phyloP scores from a whole-genome alignment of 345 rosid genomes.

The Gossypium mustelinum region DNA sequence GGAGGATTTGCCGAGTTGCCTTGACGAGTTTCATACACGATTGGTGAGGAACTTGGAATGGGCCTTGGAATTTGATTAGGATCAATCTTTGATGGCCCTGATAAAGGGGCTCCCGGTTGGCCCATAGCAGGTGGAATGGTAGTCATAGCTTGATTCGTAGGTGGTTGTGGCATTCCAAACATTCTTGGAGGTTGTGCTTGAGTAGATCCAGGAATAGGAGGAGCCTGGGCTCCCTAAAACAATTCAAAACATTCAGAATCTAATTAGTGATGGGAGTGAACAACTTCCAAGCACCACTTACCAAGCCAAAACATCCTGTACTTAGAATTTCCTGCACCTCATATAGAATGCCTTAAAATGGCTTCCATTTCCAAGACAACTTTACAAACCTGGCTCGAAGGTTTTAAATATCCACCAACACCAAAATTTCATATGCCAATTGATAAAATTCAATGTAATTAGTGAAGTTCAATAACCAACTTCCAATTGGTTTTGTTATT shows the following conservation, averaged over 20 bases:
- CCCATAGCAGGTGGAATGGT: constrained; percentile 73
- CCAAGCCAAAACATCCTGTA: neutral
- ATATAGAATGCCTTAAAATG: neutral
- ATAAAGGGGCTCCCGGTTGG: constrained; percentile 62
- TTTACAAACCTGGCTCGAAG: neutral
- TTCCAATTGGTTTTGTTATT: neutral
- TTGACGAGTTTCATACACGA: constrained; percentile 75
- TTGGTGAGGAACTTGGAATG: constrained; percentile 59
- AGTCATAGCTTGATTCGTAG: constrained; percentile 78
- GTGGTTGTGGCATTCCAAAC: constrained; percentile 74
- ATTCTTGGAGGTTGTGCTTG: constrained; percentile 67
- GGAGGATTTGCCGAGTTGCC: constrained; percentile 87
- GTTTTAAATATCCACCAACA: neutral
- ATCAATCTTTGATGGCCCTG: constrained; percentile 81
- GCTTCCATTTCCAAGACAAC: neutral
- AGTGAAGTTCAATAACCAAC: neutral
- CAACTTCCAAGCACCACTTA: neutral
- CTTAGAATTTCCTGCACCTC: neutral
- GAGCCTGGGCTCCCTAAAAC: constrained; percentile 54
- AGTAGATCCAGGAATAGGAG: constrained; percentile 49
- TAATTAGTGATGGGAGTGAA: neutral
- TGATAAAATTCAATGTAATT: neutral
- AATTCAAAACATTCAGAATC: constrained; percentile 25
- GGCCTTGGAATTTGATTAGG: constrained; percentile 98
- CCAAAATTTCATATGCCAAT: neutral